Conservation (phyloP, 371 early-diverging fungal genomes). For the Rhizomucor pusillus region DNA sequence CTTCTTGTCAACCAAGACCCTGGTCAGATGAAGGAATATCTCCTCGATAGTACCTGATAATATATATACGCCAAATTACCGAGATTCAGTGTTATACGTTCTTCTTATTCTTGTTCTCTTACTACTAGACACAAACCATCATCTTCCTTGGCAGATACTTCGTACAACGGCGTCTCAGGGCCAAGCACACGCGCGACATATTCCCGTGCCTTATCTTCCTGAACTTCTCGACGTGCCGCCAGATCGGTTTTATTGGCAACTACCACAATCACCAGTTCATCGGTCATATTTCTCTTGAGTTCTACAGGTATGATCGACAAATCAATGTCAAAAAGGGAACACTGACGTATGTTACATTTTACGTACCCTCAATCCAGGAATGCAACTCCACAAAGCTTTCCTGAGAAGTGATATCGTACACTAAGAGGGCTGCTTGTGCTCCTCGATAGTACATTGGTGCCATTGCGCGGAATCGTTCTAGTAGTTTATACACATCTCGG, state of each 20-base stretch:
- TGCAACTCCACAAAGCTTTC: conserved; percentile 25
- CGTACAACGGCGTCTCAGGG: conserved; percentile 58
- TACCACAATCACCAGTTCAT: conserved; percentile 66
- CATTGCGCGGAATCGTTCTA: conserved; percentile 67
- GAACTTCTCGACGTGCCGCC: conserved; percentile 54
- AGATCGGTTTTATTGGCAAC: conserved; percentile 80
- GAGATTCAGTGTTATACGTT: background rate
- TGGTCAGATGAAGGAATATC: conserved; percentile 59
- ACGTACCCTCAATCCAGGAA: conserved; percentile 27
- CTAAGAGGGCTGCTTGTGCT: conserved; percentile 66
- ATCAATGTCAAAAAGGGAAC: background rate
- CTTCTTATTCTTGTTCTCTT: background rate
- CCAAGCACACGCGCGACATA: conserved; percentile 60
- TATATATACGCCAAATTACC: no score
- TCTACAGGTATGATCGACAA: conserved; percentile 37
- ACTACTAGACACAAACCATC: conserved; percentile 45
- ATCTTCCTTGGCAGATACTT: conserved; percentile 75
- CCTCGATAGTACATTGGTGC: conserved; percentile 83
- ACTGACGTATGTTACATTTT: background rate
- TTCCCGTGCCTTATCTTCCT: conserved; percentile 55
- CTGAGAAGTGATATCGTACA: conserved; percentile 48
- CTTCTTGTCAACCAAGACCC: conserved; percentile 57
- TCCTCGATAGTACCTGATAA: conserved; percentile 53
- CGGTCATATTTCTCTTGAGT: conserved; percentile 69
- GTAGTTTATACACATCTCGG: background rate